phyloP scores from a whole-genome alignment of 208 protist species.

The Crithidia acanthocephali region DNA sequence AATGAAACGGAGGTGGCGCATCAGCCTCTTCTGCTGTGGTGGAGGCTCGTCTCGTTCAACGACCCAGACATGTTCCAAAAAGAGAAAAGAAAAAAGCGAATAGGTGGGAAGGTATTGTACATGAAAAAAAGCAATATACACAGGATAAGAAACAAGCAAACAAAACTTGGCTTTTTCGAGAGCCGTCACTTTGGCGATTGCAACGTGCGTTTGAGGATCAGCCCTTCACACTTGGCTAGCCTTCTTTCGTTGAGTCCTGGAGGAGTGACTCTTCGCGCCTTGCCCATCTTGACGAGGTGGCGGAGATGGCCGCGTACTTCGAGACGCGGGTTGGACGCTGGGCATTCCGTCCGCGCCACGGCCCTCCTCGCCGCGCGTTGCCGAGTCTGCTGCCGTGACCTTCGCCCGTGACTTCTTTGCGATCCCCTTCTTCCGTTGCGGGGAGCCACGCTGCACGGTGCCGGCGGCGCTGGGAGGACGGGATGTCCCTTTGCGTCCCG shows the following conservation, averaged over 20 bases:
- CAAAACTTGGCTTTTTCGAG: no score
- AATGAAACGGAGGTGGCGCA: no score
- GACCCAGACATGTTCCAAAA: no score
- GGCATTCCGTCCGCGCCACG: conserved; percentile 8
- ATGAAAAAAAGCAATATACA: neutral
- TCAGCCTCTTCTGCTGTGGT: no score
- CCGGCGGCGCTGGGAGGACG: conserved; percentile 2
- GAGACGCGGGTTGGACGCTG: neutral
- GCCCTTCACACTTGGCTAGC: neutral
- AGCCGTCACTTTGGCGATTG: no score
- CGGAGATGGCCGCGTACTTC: neutral
- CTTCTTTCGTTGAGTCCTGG: neutral
- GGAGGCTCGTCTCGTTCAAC: no score
- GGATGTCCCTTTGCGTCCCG: conserved; percentile 12
- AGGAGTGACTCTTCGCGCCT: neutral
- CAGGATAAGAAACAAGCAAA: neutral
- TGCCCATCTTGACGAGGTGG: neutral
- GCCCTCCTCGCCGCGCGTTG: neutral
- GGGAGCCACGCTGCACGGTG: conserved; percentile 5
- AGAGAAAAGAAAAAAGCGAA: neutral
- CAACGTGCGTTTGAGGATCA: neutral
- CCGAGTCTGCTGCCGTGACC: neutral
- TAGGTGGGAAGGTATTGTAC: neutral
- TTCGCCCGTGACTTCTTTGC: neutral
- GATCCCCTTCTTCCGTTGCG: conserved; percentile 5